Evolutionary conservation across 257 asterid species (phyloP).

Genomic region (Plectranthus barbatus): DNA sequence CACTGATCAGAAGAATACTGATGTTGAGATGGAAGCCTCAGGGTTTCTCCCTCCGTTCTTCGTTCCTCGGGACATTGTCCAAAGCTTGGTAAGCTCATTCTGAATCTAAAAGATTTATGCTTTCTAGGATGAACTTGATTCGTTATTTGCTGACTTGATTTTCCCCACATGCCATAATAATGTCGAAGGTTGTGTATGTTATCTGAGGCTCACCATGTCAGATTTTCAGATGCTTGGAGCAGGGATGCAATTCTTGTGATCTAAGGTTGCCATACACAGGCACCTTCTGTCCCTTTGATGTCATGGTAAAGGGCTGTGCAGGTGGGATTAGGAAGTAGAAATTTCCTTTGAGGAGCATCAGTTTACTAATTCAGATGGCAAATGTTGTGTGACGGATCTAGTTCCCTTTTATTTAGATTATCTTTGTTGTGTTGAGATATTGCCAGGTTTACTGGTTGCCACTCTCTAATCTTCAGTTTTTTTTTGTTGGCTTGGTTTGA

Average conservation of each 20-base stretch:
- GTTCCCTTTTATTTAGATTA: constrained; percentile 7
- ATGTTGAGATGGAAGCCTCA: constrained; percentile 40
- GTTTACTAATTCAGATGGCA: constrained; percentile 35
- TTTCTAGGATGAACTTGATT: constrained; percentile 17
- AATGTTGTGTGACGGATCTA: constrained; percentile 23
- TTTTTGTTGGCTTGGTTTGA: not conserved
- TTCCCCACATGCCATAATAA: constrained; percentile 42
- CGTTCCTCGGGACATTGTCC: constrained; percentile 55
- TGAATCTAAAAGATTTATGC: constrained; percentile 1
- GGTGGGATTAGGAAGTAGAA: constrained; percentile 94
- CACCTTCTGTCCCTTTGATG: constrained; percentile 87
- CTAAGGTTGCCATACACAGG: constrained; percentile 76
- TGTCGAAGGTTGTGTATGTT: constrained; percentile 40
- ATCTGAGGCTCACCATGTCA: constrained; percentile 76
- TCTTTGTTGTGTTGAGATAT: constrained; percentile 11
- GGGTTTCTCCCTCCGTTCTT: constrained; percentile 61
- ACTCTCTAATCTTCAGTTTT: not conserved
- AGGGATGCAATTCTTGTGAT: constrained; percentile 67
- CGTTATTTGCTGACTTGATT: constrained; percentile 35
- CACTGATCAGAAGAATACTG: constrained; percentile 37
- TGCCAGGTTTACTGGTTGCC: not conserved
- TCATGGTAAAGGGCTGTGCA: constrained; percentile 68
- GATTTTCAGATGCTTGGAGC: constrained; percentile 99
- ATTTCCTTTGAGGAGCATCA: constrained; percentile 46
- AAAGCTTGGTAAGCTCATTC: constrained; percentile 67